A percentile compares a stretch with the other conserved stretches of the same genome.
phyloP scores from a whole-genome alignment of 306 rosid genomes.

The Malus asiatica region DNA sequence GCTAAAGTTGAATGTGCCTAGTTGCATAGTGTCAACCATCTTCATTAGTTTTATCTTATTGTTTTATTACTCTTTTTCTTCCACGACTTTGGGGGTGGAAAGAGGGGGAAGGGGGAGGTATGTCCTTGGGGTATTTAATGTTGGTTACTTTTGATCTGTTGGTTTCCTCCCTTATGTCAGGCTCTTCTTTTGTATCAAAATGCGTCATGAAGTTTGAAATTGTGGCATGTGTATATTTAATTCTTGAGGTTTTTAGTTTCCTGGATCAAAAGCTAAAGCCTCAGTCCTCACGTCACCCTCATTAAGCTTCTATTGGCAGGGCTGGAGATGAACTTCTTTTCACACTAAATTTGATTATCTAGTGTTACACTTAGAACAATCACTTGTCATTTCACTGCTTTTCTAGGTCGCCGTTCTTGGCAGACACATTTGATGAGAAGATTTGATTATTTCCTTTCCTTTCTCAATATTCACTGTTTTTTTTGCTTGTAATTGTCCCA shows the following conservation, averaged over 20 bases:
- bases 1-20: background rate
- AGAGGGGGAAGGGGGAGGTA: background rate
- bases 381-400: background rate
- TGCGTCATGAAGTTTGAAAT: background rate
- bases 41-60: background rate
- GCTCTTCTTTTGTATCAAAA: background rate
- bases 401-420: background rate
- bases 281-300: background rate
- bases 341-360: background rate
- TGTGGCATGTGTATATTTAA: background rate
- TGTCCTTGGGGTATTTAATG: background rate
- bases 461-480: background rate
- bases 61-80: background rate
- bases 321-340: background rate
- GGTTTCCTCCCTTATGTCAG: background rate
- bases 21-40: background rate
- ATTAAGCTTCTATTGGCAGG: background rate
- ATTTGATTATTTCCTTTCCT: background rate
- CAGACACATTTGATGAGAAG: background rate
- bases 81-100: background rate
- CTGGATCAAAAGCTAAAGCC: background rate
- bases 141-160: background rate
- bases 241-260: background rate
- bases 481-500: background rate
- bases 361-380: background rate